Evolutionary conservation across 345 rosid species (phyloP).

Genomic region (Brassica cretica): DNA sequence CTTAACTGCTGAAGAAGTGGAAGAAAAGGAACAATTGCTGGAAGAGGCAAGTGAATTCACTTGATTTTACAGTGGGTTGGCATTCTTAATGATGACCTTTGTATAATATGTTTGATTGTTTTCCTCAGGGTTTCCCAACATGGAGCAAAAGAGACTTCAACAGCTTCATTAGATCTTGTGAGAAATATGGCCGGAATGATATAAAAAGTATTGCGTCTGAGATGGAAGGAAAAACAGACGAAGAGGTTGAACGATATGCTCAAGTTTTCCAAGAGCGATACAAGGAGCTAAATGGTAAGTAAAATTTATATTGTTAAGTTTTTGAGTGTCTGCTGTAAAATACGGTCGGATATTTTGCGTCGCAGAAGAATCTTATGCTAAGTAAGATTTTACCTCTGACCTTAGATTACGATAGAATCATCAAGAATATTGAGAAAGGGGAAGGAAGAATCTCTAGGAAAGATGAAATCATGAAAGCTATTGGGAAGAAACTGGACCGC

Average conservation of each 20-base stretch:
- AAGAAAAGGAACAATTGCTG: conserved; percentile 83
- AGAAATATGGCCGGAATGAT: conserved; percentile 92
- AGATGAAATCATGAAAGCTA: conserved; percentile 99
- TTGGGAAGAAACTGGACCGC: conserved; percentile 95
- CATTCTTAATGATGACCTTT: conserved; percentile 20
- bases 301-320: not conserved
- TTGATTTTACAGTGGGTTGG: conserved; percentile 18
- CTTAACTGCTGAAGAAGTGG: conserved; percentile 93
- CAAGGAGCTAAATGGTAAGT: conserved; percentile 80
- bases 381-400: conserved; percentile 7
- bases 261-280: conserved; percentile 83
- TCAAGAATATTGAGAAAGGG: conserved; percentile 95
- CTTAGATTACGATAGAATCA: conserved; percentile 89
- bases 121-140: conserved; percentile 81
- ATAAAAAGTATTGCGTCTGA: conserved; percentile 78
- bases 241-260: conserved; percentile 93
- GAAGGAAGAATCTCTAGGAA: conserved; percentile 94
- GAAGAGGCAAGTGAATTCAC: conserved; percentile 67
- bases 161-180: conserved; percentile 88
- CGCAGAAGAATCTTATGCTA: not conserved
- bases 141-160: conserved; percentile 97
- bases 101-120: conserved; percentile 3
- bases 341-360: conserved; percentile 11
- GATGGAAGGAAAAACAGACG: conserved; percentile 94
- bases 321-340: not conserved